Base-by-base conservation (phyloP, 495 filamentous ascomycete genomes). In the Amniculicola lignicola region DNA sequence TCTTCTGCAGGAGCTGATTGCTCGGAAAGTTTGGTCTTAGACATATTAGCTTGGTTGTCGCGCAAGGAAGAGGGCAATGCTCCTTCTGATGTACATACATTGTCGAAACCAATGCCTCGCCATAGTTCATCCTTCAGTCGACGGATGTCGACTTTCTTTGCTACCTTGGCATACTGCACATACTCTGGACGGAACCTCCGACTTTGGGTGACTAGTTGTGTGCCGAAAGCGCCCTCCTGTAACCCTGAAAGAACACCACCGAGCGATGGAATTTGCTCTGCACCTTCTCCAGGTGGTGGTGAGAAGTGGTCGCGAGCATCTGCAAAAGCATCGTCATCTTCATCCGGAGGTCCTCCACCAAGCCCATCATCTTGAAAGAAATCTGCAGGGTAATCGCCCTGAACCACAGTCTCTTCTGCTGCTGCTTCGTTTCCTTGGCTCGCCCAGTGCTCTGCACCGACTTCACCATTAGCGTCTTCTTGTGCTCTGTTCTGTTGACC, bases 81-180 rank as follows among this genome's bases (percentile, higher is more conserved):
- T n/a, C n/a, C n/a, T 28, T 29, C 9, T 2, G 11, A 15, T 44
- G n/a, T 11, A 35, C 54, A 53, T 42, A 33, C 70, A 36, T 74
- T 67, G 48, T 82, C 80, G 33, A 87, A 77, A 16, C 83, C 86
- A 70, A 96, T 88, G 5, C 89, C 88, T 69, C 79, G 86, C 94
- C 94, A 99, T 66, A 99, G 83, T 68, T 99, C 90, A 68, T 91
- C 87, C 74, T 99, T 99, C 63, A 99, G 73, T 67, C 90, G 75
- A 43, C 92, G 78, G 0, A 97, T 90, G 66, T 99, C 94, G n/a
- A 99, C 94, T 76, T 97, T 99, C 80, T 96, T 99, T 12, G 94
- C 94, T 21, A 94, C 86, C 23, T 90, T 79, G 15, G 94, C 94
- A 69, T 96, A 99, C 67, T 95, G 88, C 24, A 99, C 89, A 56